Conservation (phyloP, 768 basidiomycete genomes). For the Phylloporus arenicola region DNA sequence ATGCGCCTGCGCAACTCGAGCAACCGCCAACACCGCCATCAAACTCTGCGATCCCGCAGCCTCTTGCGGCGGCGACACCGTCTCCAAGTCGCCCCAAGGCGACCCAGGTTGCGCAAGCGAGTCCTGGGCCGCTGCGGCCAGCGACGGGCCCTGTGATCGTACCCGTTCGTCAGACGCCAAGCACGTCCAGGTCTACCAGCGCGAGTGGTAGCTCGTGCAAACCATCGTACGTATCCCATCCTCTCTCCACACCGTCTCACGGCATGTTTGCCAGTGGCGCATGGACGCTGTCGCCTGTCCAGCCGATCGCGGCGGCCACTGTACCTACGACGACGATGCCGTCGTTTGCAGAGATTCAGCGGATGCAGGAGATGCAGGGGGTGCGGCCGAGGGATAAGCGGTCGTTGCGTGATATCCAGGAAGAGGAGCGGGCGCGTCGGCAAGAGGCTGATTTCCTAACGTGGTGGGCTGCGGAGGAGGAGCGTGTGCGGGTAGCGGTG, state of each 20-base stretch:
- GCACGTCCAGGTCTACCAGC: slow-evolving; percentile 23
- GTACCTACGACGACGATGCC: slow-evolving; percentile 28
- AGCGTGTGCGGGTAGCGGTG: slow-evolving; percentile 53
- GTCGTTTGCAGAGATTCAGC: slow-evolving; percentile 84
- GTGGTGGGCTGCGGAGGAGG: slow-evolving; percentile 89
- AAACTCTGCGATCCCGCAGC: slow-evolving; percentile 7
- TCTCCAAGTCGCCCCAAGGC: neutral
- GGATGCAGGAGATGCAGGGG: slow-evolving; percentile 59
- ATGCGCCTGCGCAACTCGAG: slow-evolving; percentile 1
- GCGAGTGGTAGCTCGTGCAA: slow-evolving; percentile 31
- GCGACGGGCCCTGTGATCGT: slow-evolving; percentile 58
- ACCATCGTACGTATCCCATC: slow-evolving; percentile 41
- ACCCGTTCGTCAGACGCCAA: slow-evolving; percentile 45
- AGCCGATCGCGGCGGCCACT: slow-evolving; percentile 37
- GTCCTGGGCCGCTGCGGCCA: slow-evolving; percentile 25
- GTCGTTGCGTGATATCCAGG: slow-evolving; percentile 78
- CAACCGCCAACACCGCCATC: slow-evolving; percentile 5
- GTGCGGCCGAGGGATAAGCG: slow-evolving; percentile 44
- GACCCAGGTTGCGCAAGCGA: slow-evolving; percentile 18
- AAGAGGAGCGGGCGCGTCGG: slow-evolving; percentile 65
- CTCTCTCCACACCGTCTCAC: neutral
- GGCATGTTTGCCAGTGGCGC: slow-evolving; percentile 34
- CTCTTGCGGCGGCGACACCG: neutral
- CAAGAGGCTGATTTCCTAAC: slow-evolving; percentile 75
- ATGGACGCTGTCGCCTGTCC: slow-evolving; percentile 57